These are phyloP conservation scores for Leucoagaricus sp. DNA, from an alignment of 1,284 basidiomycete genomes.

Conservation along the genomic window DNA sequence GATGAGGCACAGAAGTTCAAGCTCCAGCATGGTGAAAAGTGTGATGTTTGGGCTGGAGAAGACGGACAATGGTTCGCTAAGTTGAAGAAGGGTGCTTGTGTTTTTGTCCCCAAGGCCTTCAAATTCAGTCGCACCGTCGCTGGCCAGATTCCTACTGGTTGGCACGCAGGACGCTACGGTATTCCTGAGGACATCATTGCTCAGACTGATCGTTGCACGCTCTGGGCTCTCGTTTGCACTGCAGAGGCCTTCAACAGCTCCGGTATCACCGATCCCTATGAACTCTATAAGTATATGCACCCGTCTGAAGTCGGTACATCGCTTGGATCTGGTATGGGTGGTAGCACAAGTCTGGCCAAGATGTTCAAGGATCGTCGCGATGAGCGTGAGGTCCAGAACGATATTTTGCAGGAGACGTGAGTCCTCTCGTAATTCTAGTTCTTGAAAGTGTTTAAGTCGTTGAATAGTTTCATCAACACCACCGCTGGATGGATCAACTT, in stretches of 20 bases:
- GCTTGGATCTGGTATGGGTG: constrained; percentile 97
- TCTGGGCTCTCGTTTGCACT: constrained; percentile 95
- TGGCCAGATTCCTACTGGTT: constrained; percentile 96
- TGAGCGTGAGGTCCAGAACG: constrained; percentile 97
- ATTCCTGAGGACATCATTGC: constrained; percentile 97
- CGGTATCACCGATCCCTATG: constrained; percentile 97
- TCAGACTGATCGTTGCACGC: constrained; percentile 91
- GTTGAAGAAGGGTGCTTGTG: constrained; percentile 96
- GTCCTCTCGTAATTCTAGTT: constrained; percentile 29
- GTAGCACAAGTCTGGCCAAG: constrained; percentile 82
- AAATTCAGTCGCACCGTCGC: constrained; percentile 93
- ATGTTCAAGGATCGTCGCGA: constrained; percentile 99
- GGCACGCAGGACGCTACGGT: constrained; percentile 94
- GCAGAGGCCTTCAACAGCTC: constrained; percentile 97
- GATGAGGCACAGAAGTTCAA: constrained; percentile 96
- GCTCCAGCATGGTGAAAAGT: constrained; percentile 94
- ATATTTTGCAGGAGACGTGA: constrained; percentile 96
- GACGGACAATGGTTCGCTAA: constrained; percentile 96
- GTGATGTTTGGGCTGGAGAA: constrained; percentile 90
- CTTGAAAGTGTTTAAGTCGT: constrained; percentile 11
- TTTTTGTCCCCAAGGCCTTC: constrained; percentile 95
- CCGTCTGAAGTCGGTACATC: constrained; percentile 94
- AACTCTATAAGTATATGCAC: constrained; percentile 95
- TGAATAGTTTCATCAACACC: constrained; percentile 89
- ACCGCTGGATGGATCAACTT: constrained; percentile 98